These are phyloP conservation scores for Blastocystis sp. DNA, from an alignment of 352 stramenopile species.

Conservation along the genomic window DNA sequence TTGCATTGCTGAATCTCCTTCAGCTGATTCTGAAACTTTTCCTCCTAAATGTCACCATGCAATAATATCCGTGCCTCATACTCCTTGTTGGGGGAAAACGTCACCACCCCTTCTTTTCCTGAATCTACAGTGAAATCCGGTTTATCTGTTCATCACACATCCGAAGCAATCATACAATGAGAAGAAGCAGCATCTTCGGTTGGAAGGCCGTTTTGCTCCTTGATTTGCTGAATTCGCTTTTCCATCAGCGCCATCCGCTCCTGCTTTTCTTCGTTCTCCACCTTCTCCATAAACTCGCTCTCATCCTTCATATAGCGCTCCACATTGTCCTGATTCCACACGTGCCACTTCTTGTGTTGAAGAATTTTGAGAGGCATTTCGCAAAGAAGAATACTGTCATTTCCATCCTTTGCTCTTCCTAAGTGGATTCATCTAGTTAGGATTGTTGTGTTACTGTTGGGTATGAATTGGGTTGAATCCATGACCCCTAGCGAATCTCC, in stretches of 20 bases:
- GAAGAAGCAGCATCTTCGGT: background rate
- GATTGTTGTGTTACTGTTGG: no score
- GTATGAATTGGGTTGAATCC: no score
- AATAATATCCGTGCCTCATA: background rate
- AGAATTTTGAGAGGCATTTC: conserved; percentile 64
- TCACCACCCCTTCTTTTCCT: background rate
- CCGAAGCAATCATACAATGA: background rate
- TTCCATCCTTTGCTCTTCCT: background rate
- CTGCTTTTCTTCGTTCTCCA: conserved; percentile 60
- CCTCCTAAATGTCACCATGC: background rate
- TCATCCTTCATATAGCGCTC: conserved; percentile 54
- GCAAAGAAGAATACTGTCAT: background rate
- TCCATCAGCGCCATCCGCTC: conserved; percentile 49
- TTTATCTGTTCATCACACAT: background rate
- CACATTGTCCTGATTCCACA: conserved; percentile 69
- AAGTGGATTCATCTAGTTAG: no score
- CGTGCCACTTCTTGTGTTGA: conserved; percentile 67
- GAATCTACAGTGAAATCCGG: background rate
- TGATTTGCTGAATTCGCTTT: conserved; percentile 63
- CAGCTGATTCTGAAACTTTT: conserved; percentile 34
- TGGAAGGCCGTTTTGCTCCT: conserved; percentile 30
- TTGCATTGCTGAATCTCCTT: conserved; percentile 40
- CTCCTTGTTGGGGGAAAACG: conserved; percentile 24
- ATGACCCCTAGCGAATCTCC: no score
- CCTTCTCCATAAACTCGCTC: conserved; percentile 57